Conservation (phyloP, 345 rosid species). For the Raphanus sativus region DNA sequence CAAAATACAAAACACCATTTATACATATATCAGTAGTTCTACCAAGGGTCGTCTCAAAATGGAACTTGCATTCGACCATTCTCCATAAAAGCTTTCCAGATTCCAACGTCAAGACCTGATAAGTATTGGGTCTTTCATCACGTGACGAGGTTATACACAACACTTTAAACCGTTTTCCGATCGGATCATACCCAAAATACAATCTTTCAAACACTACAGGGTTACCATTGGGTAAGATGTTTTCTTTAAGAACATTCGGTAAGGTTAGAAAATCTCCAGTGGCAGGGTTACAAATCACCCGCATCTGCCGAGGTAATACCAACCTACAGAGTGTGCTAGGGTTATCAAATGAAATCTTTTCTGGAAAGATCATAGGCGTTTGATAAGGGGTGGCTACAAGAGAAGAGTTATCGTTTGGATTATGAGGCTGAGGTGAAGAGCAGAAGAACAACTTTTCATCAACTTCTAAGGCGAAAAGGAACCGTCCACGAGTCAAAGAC, state of each 20-base stretch:
- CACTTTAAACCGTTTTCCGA: neutral
- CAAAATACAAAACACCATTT: no score
- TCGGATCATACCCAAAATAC: neutral
- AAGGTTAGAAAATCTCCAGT: neutral
- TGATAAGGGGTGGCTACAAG: neutral
- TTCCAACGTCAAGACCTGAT: neutral
- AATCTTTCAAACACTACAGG: neutral
- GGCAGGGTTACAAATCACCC: neutral
- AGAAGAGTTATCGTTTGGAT: neutral
- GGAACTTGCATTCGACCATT: neutral
- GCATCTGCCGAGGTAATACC: neutral
- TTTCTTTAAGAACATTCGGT: neutral
- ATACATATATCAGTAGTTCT: neutral
- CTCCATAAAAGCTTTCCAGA: neutral
- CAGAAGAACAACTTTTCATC: neutral
- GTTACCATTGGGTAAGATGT: neutral
- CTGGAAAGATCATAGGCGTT: neutral
- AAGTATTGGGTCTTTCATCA: neutral
- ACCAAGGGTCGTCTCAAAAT: neutral
- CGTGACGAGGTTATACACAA: neutral
- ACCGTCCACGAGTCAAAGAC: neutral
- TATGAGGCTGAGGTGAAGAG: conserved; percentile 7
- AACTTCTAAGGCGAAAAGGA: neutral
- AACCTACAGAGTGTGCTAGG: neutral
- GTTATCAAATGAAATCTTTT: neutral